Evolutionary conservation across 2,329 filamentous ascomycete species (phyloP), one percentile per base, ranked within the genome.

Genomic region (Alternaria sp.): DNA sequence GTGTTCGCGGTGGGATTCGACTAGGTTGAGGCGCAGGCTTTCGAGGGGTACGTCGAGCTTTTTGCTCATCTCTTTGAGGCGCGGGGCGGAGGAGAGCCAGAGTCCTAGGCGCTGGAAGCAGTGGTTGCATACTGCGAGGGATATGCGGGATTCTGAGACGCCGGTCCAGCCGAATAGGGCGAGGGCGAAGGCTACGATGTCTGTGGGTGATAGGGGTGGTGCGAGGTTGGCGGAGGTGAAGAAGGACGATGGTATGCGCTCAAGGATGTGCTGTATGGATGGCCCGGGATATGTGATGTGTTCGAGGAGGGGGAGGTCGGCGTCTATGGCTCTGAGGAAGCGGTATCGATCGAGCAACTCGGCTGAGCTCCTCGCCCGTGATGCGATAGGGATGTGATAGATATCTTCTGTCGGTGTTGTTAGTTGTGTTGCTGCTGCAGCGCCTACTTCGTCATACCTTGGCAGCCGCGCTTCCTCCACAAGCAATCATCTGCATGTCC

Each of bases 71-170:
- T 75, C 70, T 37, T 70, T 67, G n/a, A 76, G 54, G 7, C 71
- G 69, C 6, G 67, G 55, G 37, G 69, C 67, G 0, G 67, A 65
- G 76, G 96, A 98, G 82, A 99, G 90, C 95, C 95, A 99, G 2
- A 99, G 83, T 0, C 95, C 95, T 0, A 98, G 82, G 1, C 93
- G 88, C 58, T 95, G 88, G 71, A 96, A 90, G 74, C 95, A 99
- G 21, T 92, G 91, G 58, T 89, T 85, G 76, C 95, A 99, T 4
- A 88, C 88, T 5, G 91, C 88, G 14, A 94, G 86, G 60, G 92
- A 90, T 39, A 89, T 87, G 23, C 90, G 86, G 1, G 86, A 80
- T 54, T 72, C 88, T 77, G 69, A 87, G 78, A 72, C 83, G 78
- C 79, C 81, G n/a, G 73, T 72, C 81, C 82, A 84, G 59, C 82